A percentile compares a stretch with the other conserved stretches of the same genome.
These are phyloP conservation scores for Dactylellina cionopaga DNA, from an alignment of 2,329 filamentous ascomycete genomes.

Conservation along the genomic window DNA sequence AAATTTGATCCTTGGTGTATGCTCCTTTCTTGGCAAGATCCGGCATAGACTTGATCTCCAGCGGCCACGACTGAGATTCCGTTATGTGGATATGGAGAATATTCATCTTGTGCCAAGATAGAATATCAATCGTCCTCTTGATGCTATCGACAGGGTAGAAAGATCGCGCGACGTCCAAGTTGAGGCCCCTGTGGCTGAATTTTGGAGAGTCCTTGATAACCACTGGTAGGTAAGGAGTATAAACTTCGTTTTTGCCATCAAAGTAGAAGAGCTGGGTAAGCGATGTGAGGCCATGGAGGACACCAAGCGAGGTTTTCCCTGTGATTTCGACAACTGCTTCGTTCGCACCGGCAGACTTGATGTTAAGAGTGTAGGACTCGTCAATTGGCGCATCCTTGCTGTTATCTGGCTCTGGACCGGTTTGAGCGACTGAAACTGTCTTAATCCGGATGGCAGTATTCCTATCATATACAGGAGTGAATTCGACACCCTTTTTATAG, in stretches of 20 bases:
- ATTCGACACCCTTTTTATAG: slow-evolving; percentile 70
- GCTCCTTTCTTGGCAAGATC: slow-evolving; percentile 77
- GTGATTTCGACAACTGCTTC: slow-evolving; percentile 65
- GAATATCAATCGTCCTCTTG: slow-evolving; percentile 77
- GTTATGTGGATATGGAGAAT: slow-evolving; percentile 82
- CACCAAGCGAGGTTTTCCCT: slow-evolving; percentile 73
- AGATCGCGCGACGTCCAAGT: slow-evolving; percentile 79
- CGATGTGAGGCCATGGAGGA: slow-evolving; percentile 77
- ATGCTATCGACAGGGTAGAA: slow-evolving; percentile 76
- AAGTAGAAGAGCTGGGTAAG: slow-evolving; percentile 79
- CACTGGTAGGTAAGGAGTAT: slow-evolving; percentile 77
- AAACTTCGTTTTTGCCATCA: slow-evolving; percentile 64
- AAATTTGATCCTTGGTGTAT: slow-evolving; percentile 74
- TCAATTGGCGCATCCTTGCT: slow-evolving; percentile 74
- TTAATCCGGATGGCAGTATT: slow-evolving; percentile 66
- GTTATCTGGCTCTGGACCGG: slow-evolving; percentile 66
- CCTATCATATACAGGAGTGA: slow-evolving; percentile 69
- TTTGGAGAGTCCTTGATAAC: slow-evolving; percentile 76
- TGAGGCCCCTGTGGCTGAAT: slow-evolving; percentile 80
- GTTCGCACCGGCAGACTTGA: slow-evolving; percentile 69
- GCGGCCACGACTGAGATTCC: slow-evolving; percentile 85
- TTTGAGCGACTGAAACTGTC: slow-evolving; percentile 72
- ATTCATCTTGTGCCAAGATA: slow-evolving; percentile 84
- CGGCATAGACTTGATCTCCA: slow-evolving; percentile 80
- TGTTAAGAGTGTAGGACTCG: slow-evolving; percentile 76